These are phyloP conservation scores for Podosphaera leucotricha DNA, from an alignment of 2,329 filamentous ascomycete genomes.

Conservation along the genomic window DNA sequence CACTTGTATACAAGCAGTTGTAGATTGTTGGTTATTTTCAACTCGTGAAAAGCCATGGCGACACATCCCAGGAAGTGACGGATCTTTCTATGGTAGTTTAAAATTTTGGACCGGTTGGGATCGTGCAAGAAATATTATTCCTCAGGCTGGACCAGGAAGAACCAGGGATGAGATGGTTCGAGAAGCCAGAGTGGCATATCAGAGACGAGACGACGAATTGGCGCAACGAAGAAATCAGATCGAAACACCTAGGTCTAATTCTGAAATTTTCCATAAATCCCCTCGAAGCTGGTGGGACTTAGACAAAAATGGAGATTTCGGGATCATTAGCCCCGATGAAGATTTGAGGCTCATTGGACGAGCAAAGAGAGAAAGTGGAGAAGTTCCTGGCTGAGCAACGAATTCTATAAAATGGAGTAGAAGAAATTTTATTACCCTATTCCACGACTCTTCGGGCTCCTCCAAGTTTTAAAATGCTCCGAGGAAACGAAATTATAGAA, in stretches of 20 bases:
- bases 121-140: slow-evolving; percentile 9
- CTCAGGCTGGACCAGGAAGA: slow-evolving; percentile 20
- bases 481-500: background rate
- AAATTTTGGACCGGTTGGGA: slow-evolving; percentile 15
- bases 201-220: slow-evolving; percentile 24
- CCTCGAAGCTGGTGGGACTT: slow-evolving; percentile 16
- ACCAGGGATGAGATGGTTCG: slow-evolving; percentile 28
- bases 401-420: background rate
- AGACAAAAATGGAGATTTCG: slow-evolving; percentile 1
- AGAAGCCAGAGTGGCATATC: slow-evolving; percentile 25
- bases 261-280: slow-evolving; percentile 1
- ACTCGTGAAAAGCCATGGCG: slow-evolving; percentile 49
- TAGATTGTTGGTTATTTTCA: slow-evolving; percentile 45
- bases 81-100: slow-evolving; percentile 16
- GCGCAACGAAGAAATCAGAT: slow-evolving; percentile 16
- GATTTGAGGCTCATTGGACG: background rate
- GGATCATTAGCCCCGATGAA: background rate
- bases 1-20: slow-evolving; percentile 39
- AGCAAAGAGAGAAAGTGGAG: background rate
- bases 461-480: too few relatives aligned
- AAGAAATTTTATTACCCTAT: background rate
- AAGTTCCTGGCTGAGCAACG: background rate
- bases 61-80: slow-evolving; percentile 23
- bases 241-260: slow-evolving; percentile 4
- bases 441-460: too few relatives aligned